Evolutionary conservation across 192 early-diverging fungal species (phyloP), one percentile per base, ranked within the genome.

Genomic region (Kappamyces sp.): DNA sequence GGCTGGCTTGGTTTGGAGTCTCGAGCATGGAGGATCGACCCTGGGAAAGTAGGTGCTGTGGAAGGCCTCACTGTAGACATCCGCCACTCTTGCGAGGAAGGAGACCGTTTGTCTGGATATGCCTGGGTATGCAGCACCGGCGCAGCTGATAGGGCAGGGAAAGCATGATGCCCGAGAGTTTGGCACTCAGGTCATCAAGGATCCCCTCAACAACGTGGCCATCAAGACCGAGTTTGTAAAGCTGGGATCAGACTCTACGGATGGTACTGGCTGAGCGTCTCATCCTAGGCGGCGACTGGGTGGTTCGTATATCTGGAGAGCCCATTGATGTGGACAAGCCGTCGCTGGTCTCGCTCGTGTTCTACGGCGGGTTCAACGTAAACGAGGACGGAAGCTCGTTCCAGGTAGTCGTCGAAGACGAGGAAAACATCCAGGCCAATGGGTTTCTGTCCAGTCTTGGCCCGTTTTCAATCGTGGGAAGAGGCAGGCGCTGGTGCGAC

Each of bases 1-100:
- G 94, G 4, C 75, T 97, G n/a, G 88, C 92, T 84, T 94, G 94
- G 94, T 91, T 89, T 72, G 87, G 88, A 12, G 51, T 70, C 11
- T 66, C 73, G 2, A 77, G 83, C 36, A 36, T 67, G n/a, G 35
- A 46, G 49, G 41, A 62, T 54, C 42, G 14, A 53, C 2, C 49
- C 4, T 64, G 62, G 62, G 42, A 64, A 8, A 64, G 61, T 63
- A 63, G 8, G 54, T 45, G 12, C 36, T 33, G 6, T 5, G 6
- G 12, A 8, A 8, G 42, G 30, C 61, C 4, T 57, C 41, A 37
- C 6, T n/a, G 41, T 29, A 87, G 86, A 83, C 11, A 86, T 94
- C 31, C 83, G 94, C 2, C 91, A 97, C 55, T 79, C 85, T n/a
- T 97, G 94, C 65, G 91, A 97, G 52, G 87, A 94, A 40, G 81